These are phyloP conservation scores for Aspergillus uvarum DNA, from an alignment of 2,329 filamentous ascomycete genomes.

Conservation along the genomic window DNA sequence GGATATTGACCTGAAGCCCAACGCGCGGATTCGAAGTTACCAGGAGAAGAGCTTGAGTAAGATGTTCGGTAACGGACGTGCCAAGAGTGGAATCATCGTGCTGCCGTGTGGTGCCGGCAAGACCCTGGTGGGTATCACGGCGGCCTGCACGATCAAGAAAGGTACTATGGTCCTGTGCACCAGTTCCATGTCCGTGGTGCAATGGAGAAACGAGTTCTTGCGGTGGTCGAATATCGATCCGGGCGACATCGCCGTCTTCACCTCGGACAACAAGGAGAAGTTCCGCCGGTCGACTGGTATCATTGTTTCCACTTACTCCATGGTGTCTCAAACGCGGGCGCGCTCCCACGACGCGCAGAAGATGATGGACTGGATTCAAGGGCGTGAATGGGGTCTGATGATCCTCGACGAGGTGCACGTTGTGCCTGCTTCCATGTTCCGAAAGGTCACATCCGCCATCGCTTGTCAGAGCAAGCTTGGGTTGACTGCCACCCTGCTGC, in stretches of 20 bases:
- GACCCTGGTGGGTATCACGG: constrained; percentile 96
- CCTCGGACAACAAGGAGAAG: constrained; percentile 82
- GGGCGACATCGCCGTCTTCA: constrained; percentile 91
- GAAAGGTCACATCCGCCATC: constrained; percentile 88
- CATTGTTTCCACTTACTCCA: constrained; percentile 96
- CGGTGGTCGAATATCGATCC: constrained; percentile 99
- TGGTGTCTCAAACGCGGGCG: constrained; percentile 90
- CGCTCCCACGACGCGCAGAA: constrained; percentile 90
- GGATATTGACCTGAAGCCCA: constrained; percentile 88
- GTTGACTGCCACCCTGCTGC: constrained; percentile 85
- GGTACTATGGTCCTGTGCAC: constrained; percentile 93
- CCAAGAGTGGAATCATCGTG: constrained; percentile 96
- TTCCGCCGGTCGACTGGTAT: constrained; percentile 91
- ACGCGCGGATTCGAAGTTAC: constrained; percentile 87
- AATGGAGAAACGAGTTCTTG: constrained; percentile 94
- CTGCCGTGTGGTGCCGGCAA: constrained; percentile 95
- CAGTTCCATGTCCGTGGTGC: constrained; percentile 94
- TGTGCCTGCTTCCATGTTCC: constrained; percentile 93
- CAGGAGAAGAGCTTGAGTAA: constrained; percentile 98
- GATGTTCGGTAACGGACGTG: constrained; percentile 98
- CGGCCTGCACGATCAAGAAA: constrained; percentile 96
- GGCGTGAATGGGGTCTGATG: constrained; percentile 95
- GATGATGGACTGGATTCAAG: constrained; percentile 92
- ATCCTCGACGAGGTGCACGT: constrained; percentile 97
- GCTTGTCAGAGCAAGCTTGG: constrained; percentile 95